Evolutionary conservation across 2,329 filamentous ascomycete species (phyloP).

Genomic region (Fusarium beomiforme): DNA sequence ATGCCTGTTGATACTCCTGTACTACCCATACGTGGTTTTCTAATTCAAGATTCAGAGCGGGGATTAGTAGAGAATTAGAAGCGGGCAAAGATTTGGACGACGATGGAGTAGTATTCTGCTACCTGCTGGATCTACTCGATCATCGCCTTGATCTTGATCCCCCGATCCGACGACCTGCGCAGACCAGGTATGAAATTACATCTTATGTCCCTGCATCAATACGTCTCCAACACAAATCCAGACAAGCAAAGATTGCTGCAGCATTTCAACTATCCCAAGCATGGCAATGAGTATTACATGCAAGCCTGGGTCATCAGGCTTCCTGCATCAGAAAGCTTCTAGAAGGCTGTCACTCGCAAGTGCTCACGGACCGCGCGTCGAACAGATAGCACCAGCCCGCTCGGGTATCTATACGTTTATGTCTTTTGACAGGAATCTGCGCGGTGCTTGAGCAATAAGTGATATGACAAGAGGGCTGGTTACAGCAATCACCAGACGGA

Average conservation of each 20-base stretch:
- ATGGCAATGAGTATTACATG: constrained; percentile 16
- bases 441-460: constrained; percentile 40
- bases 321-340: constrained; percentile 38
- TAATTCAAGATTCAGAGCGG: constrained; percentile 6
- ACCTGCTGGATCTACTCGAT: neutral
- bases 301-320: constrained; percentile 29
- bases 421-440: constrained; percentile 25
- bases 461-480: constrained; percentile 22
- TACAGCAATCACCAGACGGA: constrained; percentile 27
- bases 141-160: neutral
- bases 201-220: constrained; percentile 10
- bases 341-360: constrained; percentile 31
- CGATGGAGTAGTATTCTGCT: neutral
- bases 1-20: constrained; percentile 33
- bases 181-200: constrained; percentile 15
- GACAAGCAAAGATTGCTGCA: constrained; percentile 13
- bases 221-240: constrained; percentile 4
- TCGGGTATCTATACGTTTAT: constrained; percentile 13
- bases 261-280: constrained; percentile 11
- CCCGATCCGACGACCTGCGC: neutral
- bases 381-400: constrained; percentile 24
- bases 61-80: constrained; percentile 6
- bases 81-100: neutral
- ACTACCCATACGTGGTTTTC: constrained; percentile 24
- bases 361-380: constrained; percentile 23